Conservation (phyloP, 495 filamentous ascomycete species). For the Lasiosphaeris hirsuta region DNA sequence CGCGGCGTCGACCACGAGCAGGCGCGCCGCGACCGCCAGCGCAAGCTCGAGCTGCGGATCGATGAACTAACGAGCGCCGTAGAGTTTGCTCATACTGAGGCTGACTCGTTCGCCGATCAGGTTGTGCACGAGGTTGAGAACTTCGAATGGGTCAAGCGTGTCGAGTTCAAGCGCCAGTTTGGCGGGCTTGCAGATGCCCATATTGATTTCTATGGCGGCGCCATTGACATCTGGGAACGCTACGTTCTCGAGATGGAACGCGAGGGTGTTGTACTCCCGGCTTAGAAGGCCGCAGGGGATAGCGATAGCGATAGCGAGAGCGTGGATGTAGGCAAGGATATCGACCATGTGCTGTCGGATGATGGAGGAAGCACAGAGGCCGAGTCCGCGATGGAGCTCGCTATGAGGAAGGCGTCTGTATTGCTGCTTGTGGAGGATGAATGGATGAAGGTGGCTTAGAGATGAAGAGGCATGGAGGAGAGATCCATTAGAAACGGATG, state of each 20-base stretch:
- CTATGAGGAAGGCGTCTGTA: no score
- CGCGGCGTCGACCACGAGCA: slow-evolving; percentile 96
- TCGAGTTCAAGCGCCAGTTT: slow-evolving; percentile 86
- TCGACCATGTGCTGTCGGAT: neutral
- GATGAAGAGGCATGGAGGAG: no score
- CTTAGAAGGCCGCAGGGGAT: slow-evolving; percentile 16
- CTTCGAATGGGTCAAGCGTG: slow-evolving; percentile 93
- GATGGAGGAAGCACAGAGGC: no score
- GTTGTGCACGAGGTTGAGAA: slow-evolving; percentile 87
- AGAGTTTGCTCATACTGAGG: slow-evolving; percentile 75
- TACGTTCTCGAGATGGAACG: slow-evolving; percentile 87
- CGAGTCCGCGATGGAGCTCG: no score
- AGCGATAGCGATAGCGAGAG: neutral
- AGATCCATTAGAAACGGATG: no score
- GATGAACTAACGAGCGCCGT: slow-evolving; percentile 85
- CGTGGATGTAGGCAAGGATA: neutral
- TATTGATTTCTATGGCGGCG: slow-evolving; percentile 77
- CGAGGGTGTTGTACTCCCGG: slow-evolving; percentile 44
- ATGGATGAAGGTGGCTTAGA: no score
- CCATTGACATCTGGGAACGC: slow-evolving; percentile 81
- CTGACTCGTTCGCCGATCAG: slow-evolving; percentile 89
- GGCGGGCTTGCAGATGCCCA: slow-evolving; percentile 80
- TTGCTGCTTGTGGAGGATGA: no score
- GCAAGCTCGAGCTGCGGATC: slow-evolving; percentile 88
- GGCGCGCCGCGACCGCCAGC: slow-evolving; percentile 74